Base-by-base conservation (phyloP, 352 stramenopile species). In the Nothophytophthora sp. region DNA sequence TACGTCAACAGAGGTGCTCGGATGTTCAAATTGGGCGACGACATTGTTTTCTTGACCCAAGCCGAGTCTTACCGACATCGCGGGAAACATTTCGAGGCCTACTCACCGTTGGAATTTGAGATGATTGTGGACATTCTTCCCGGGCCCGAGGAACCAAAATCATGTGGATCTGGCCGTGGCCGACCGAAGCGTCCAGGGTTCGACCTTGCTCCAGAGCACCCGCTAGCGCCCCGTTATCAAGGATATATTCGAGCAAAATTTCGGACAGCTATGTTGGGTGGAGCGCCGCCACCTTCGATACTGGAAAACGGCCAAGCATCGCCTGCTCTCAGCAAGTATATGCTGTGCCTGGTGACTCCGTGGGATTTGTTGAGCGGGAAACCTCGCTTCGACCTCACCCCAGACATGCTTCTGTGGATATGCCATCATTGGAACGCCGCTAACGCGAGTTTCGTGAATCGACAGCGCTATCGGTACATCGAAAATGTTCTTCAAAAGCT, bases 201-300 rank as follows among this genome's bases (percentile, higher is more conserved):
- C 39, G 38, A 50, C 27, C 35, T 61, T 4, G 36, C 1, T 1
- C 10, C 22, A 20, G 42, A 20, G 1, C 30, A 65, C 18, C 49
- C 43, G 2, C 39, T 59, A 5, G 2, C 20, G 12, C 15, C 36
- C 3, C n/a, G 40, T 16, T 60, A 45, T 28, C 45, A 60, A 34
- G 50, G 50, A 3, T 66, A 50, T 27, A 66, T 60, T 6, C 44
- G 49, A 19, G 24, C 50, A 38, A 66, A 66, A 35, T 54, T 65
- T 13, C 20, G 34, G 16, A 66, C 56, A 1, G 22, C 44, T 4
- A 53, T 66, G 50, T 24, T 66, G 12, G 56, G 56, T 9, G 56
- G 56, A 13, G 22, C 56, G 5, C 49, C 49, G 0, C 42, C 43
- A 0, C 45, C 54, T 27, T 27, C 44, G 0, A 8, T 40, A 16